Conservation (phyloP, 495 filamentous ascomycete genomes). For the Choiromyces venosus region DNA sequence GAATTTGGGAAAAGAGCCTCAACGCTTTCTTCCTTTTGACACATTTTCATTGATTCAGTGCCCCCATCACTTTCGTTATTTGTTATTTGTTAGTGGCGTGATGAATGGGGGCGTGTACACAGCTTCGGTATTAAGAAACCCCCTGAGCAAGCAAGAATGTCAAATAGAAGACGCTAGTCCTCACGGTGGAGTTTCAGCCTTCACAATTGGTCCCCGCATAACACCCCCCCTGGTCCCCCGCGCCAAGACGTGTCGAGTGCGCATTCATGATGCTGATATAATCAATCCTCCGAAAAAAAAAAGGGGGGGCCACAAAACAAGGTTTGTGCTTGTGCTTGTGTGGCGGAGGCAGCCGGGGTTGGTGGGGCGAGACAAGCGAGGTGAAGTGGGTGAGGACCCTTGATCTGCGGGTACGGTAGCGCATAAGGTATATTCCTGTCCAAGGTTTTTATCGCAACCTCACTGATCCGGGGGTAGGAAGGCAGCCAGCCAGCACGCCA, state of each 20-base stretch:
- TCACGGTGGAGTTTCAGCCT: background rate
- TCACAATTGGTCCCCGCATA: background rate
- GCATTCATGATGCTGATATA: background rate
- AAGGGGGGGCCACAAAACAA: too few relatives aligned
- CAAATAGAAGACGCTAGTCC: background rate
- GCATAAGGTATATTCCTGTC: background rate
- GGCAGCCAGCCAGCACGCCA: too few relatives aligned
- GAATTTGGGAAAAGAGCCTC: background rate
- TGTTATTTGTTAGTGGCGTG: background rate
- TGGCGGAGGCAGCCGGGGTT: too few relatives aligned
- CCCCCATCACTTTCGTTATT: too few relatives aligned
- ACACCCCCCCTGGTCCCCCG: background rate
- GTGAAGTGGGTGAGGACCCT: background rate
- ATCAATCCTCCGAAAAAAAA: constrained; percentile 1
- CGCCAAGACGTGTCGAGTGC: background rate
- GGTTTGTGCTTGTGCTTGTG: background rate
- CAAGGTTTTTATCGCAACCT: background rate
- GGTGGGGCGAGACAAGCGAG: background rate
- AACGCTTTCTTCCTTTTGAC: background rate
- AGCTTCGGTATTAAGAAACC: too few relatives aligned
- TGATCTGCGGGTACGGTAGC: background rate
- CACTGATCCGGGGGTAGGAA: background rate
- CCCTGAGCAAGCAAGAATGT: background rate
- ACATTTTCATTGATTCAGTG: background rate
- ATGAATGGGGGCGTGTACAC: background rate